These are phyloP conservation scores for Hygrophorus russula DNA, from an alignment of 768 basidiomycete species.

Conservation along the genomic window DNA sequence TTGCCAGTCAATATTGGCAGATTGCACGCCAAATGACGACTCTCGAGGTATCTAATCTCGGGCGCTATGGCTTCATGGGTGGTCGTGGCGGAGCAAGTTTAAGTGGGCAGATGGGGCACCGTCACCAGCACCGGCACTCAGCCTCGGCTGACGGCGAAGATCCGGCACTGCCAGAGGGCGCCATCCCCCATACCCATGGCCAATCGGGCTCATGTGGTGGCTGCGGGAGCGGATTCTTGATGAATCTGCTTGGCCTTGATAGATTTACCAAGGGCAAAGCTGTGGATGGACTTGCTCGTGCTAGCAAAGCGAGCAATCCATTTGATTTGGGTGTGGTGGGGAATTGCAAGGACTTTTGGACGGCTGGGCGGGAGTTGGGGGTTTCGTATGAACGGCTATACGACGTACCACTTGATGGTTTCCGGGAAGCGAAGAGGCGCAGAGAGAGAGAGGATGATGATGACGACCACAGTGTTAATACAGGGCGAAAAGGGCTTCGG, in stretches of 20 bases:
- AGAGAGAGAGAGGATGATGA: constrained; percentile 52
- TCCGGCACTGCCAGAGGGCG: constrained; percentile 24
- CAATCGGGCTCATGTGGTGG: constrained; percentile 33
- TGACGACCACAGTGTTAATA: constrained; percentile 15
- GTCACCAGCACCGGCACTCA: constrained; percentile 30
- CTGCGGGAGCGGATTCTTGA: constrained; percentile 57
- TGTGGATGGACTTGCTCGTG: constrained; percentile 72
- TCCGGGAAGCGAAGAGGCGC: constrained; percentile 57
- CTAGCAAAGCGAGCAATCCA: constrained; percentile 74
- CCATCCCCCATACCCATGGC: constrained; percentile 29
- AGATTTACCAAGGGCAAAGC: constrained; percentile 88
- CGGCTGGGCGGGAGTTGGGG: constrained; percentile 69
- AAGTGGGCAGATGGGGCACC: constrained; percentile 68
- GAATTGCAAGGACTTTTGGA: constrained; percentile 96
- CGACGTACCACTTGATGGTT: constrained; percentile 82
- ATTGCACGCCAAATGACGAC: constrained; percentile 92
- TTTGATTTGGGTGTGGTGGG: constrained; percentile 73
- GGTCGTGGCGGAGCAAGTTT: constrained; percentile 68
- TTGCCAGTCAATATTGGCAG: constrained; percentile 85
- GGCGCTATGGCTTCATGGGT: constrained; percentile 95
- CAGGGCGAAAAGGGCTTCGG: constrained; percentile 21
- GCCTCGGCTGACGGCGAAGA: constrained; percentile 32
- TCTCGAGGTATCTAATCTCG: constrained; percentile 89
- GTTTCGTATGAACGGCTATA: constrained; percentile 87
- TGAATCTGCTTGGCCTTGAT: constrained; percentile 89